Evolutionary conservation across 2,329 filamentous ascomycete genomes (phyloP).

Genomic region (Colletotrichum kahawae): DNA sequence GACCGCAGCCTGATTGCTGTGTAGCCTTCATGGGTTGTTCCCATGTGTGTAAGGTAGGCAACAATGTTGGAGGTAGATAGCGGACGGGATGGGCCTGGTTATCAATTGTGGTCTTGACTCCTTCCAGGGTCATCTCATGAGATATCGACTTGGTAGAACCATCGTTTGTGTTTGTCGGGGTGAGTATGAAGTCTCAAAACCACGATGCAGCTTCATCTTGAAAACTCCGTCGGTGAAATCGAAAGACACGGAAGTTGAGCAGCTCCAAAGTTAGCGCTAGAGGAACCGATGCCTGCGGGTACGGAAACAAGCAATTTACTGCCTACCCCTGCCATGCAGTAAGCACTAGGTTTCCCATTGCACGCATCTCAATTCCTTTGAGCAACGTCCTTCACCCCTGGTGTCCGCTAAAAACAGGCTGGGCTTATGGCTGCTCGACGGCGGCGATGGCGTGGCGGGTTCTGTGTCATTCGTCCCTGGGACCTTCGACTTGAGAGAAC

Average conservation of each 20-base stretch:
- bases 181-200: neutral
- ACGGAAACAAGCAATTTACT: neutral
- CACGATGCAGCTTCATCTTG: neutral
- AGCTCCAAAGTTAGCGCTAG: neutral
- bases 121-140: neutral
- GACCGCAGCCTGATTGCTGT: neutral
- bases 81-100: neutral
- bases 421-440: neutral
- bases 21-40: neutral
- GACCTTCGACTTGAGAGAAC: neutral
- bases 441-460: neutral
- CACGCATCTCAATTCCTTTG: neutral
- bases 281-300: neutral
- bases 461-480: neutral
- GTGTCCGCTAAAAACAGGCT: neutral
- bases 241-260: neutral
- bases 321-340: neutral
- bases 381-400: neutral
- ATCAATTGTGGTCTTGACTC: neutral
- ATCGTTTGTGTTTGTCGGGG: neutral
- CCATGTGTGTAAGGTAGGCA: neutral
- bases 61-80: neutral
- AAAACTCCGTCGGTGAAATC: neutral
- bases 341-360: neutral
- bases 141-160: neutral